A percentile compares a stretch with the other conserved stretches of the same genome.
Conservation (phyloP, 2,329 filamentous ascomycete species). For the Trichophyton benhamiae region DNA sequence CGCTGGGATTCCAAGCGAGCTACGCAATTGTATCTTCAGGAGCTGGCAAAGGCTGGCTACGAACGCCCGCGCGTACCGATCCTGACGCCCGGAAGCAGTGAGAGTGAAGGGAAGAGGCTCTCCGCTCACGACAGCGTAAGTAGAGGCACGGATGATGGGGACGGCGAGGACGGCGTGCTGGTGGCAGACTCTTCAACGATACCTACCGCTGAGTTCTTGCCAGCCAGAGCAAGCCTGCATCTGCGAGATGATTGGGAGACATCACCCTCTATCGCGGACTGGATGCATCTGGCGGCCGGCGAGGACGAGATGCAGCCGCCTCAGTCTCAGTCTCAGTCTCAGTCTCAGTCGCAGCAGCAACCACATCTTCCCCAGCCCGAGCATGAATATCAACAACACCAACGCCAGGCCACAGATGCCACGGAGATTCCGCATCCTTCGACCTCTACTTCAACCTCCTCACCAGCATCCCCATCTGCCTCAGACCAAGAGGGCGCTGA, state of each 20-base stretch:
- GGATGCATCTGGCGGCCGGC: slow-evolving; percentile 36
- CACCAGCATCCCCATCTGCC: not conserved
- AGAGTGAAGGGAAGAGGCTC: slow-evolving; percentile 1
- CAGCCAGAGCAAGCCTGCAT: slow-evolving; percentile 33
- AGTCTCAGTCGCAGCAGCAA: slow-evolving; percentile 26
- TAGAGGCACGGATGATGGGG: slow-evolving; percentile 13
- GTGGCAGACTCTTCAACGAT: slow-evolving; percentile 15
- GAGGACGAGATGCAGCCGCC: slow-evolving; percentile 22
- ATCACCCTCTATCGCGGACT: slow-evolving; percentile 39
- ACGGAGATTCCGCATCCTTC: not conserved
- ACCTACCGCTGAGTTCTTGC: slow-evolving; percentile 22
- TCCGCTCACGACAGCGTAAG: slow-evolving; percentile 1
- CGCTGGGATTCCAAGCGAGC: slow-evolving; percentile 44
- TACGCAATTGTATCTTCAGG: slow-evolving; percentile 43
- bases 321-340: not conserved
- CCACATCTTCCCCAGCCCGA: not conserved
- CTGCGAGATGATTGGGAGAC: slow-evolving; percentile 38
- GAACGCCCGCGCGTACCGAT: slow-evolving; percentile 16
- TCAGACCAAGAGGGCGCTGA: slow-evolving; percentile 15
- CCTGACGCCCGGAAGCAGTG: slow-evolving; percentile 8
- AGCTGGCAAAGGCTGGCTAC: slow-evolving; percentile 29
- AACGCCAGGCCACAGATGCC: not conserved
- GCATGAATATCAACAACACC: slow-evolving; percentile 9
- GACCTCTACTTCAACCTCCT: not conserved
- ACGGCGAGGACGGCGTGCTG: slow-evolving; percentile 27